A percentile compares a stretch with the other conserved stretches of the same genome.
Evolutionary conservation across 176 grass and related monocot species (phyloP).

Genomic region (Miscanthus lutarioriparius): DNA sequence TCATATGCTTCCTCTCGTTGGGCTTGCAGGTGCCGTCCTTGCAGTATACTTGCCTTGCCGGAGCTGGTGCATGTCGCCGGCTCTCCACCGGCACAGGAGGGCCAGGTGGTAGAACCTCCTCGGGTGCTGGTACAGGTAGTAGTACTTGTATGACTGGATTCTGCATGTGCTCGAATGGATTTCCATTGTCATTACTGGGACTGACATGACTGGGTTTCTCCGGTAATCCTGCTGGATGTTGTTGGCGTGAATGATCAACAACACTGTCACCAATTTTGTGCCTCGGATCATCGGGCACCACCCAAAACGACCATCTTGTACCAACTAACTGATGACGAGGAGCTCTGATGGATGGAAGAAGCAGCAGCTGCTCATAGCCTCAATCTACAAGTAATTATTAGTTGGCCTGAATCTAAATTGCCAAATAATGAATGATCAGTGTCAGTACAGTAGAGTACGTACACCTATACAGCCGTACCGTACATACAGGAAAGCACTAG

Average conservation of each 20-base stretch:
- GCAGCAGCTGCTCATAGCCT: neutral
- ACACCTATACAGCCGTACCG: too few species aligned
- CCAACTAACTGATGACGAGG: neutral
- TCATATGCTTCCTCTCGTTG: slow-evolving; percentile 77
- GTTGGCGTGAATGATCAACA: neutral
- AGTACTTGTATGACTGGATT: neutral
- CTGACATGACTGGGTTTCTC: neutral
- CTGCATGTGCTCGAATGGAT: neutral
- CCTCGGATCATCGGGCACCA: neutral
- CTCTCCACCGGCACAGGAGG: slow-evolving; percentile 50
- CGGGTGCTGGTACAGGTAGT: slow-evolving; percentile 56
- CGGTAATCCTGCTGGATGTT: neutral
- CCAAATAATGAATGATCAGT: neutral
- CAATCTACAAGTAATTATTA: neutral
- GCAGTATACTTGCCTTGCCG: slow-evolving; percentile 68
- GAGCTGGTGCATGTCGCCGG: slow-evolving; percentile 50
- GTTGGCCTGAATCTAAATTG: too few species aligned
- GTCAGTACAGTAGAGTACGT: too few species aligned
- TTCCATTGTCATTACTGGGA: neutral
- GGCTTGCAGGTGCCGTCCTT: slow-evolving; percentile 33
- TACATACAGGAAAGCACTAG: too few species aligned
- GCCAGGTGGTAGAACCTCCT: slow-evolving; percentile 62
- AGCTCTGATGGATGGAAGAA: neutral
- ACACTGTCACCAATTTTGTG: neutral
- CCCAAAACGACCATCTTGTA: neutral